A percentile compares a stretch with the other conserved stretches of the same genome.
phyloP scores from a whole-genome alignment of 371 early-diverging fungal genomes.

The Mortierella sp. region DNA sequence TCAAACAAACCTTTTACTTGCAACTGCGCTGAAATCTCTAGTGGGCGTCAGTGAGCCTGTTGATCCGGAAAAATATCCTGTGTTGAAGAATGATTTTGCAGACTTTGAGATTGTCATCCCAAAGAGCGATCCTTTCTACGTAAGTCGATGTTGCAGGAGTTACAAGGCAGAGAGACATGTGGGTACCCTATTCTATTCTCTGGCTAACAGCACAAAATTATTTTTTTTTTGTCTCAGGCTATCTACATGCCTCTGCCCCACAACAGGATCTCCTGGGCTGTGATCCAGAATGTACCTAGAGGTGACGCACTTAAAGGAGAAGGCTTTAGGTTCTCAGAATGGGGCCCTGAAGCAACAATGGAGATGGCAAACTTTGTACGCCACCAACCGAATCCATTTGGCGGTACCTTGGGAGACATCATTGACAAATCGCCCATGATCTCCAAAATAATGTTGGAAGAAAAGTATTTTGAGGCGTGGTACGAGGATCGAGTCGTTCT shows the following conservation, averaged over 20 bases:
- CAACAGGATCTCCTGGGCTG: constrained; percentile 45
- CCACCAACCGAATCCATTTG: constrained; percentile 27
- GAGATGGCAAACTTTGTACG: constrained; percentile 43
- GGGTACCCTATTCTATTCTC: no score
- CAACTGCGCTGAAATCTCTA: not conserved
- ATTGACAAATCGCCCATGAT: constrained; percentile 31
- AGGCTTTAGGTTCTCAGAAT: constrained; percentile 31
- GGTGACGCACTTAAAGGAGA: constrained; percentile 28
- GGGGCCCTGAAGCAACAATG: constrained; percentile 35
- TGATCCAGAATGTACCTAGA: constrained; percentile 33
- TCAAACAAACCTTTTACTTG: not conserved
- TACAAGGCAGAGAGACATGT: not conserved
- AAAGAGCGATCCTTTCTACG: constrained; percentile 45
- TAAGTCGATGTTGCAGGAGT: constrained; percentile 9
- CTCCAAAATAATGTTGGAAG: constrained; percentile 43
- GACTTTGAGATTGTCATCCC: constrained; percentile 51
- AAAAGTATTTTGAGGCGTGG: constrained; percentile 44
- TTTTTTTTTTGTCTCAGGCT: constrained; percentile 10
- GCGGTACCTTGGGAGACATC: constrained; percentile 31
- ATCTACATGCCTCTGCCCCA: constrained; percentile 42
- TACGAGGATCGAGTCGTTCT: constrained; percentile 41
- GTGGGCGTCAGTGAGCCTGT: constrained; percentile 39
- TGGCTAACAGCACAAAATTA: no score
- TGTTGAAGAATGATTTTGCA: constrained; percentile 20
- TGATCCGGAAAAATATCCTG: constrained; percentile 23